Base-by-base conservation (phyloP, 73 alveolate species). In the Durusdinium trenchii region DNA sequence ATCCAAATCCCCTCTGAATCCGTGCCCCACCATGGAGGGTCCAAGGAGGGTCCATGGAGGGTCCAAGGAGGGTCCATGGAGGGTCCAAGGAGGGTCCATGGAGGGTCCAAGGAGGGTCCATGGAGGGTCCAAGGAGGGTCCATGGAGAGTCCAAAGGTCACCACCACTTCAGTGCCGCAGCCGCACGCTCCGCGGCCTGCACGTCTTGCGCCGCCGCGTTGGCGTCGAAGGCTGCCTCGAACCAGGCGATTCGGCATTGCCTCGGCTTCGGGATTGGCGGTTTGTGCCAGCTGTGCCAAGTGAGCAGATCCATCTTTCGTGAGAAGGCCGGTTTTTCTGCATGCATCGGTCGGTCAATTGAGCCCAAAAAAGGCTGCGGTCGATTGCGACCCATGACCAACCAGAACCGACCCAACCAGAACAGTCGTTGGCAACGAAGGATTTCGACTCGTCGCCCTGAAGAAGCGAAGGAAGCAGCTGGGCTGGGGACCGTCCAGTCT, bases 231-330 rank as follows among this genome's bases (percentile, higher is more conserved):
- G 51, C 10, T 45, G 91, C 36, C 10, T 81, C 91, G 23, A 84
- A 84, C 94, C 94, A 84, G 28, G 94, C 94, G 38, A 84, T 84
- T 73, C 94, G 94, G 52, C 94, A 84, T 36, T 84, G 94, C 87
- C 87, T 78, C 36, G 51, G 32, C 32, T 57, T 57, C 32, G 23
- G 23, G 32, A 23, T 23, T 16, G 69, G 23, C 23, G 12, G 32
- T 23, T 23, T 16, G 69, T 57, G 32, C 69, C 12, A 57, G 69
- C 23, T 12, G 23, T 57, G 23, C 69, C 69, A 16, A 57, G 23
- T 57, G 12, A 16, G 69, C 12, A 57, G 23, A 57, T 57, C 32
- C n/a, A n/a, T n/a, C n/a, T n/a, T n/a, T n/a, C n/a, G n/a, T n/a
- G n/a, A n/a, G n/a, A n/a, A n/a, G n/a, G n/a, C n/a, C n/a, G n/a